A percentile compares a stretch with the other conserved stretches of the same genome.
phyloP scores from a whole-genome alignment of 164 flowering plant genomes.

The Cinnamomum chago region DNA sequence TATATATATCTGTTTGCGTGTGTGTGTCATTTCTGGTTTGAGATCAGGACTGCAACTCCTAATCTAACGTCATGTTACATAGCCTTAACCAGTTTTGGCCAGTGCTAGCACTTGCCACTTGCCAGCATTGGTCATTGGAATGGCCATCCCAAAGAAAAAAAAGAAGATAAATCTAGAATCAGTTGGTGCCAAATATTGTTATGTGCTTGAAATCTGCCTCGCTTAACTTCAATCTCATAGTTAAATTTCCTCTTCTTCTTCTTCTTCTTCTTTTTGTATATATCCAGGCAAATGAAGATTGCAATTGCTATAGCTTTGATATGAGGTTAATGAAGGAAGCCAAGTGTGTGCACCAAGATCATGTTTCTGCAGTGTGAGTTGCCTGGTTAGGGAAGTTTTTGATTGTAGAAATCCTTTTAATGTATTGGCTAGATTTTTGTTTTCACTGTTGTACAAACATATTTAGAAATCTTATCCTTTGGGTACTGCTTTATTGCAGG shows the following conservation, averaged over 20 bases:
- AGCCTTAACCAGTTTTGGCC: too few species aligned
- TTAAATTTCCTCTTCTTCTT: too few species aligned
- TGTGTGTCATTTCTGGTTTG: too few species aligned
- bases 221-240: neutral
- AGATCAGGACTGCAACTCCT: too few species aligned
- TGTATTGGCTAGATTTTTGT: neutral
- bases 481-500: slow-evolving; percentile 31
- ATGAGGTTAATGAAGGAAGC: slow-evolving; percentile 75
- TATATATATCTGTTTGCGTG: too few species aligned
- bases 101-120: neutral
- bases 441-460: too few species aligned
- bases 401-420: neutral
- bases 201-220: neutral
- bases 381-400: neutral
- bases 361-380: slow-evolving; percentile 94
- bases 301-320: slow-evolving; percentile 91
- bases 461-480: too few species aligned
- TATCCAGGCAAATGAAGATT: slow-evolving; percentile 88
- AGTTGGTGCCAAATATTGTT: too few species aligned
- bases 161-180: too few species aligned
- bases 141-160: neutral
- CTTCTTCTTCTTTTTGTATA: neutral
- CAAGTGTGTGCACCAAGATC: slow-evolving; percentile 87
- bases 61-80: too few species aligned
- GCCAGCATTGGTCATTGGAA: neutral